Evolutionary conservation across 495 filamentous ascomycete genomes (phyloP), one percentile per base, ranked within the genome.

Genomic region (Penicillium canariense): DNA sequence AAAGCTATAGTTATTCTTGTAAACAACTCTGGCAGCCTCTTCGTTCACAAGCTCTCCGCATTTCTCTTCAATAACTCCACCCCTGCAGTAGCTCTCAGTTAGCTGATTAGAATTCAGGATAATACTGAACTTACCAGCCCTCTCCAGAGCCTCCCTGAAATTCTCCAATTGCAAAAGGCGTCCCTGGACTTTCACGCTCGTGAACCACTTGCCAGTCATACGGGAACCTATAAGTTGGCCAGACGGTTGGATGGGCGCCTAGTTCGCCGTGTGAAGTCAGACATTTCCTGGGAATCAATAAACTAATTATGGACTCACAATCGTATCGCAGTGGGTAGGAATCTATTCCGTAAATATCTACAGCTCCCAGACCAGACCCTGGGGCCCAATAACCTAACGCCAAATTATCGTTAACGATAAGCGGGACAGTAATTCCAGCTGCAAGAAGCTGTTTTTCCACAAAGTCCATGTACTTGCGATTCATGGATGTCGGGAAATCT

Each of bases 321-420:
- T 83, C 71, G 50, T 77, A 80, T 22, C 81, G 77, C 57, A 87
- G 58, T 2, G 87, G 87, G 59, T 89, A 89, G 0, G 66, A 66
- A 65, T 89, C 86, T 54, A 86, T 79, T 5, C 86, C 84, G 55
- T 91, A 90, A 20, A 91, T 87, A 62, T 90, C 85, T 5, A 85
- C 81, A 38, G 79, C 76, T 2, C 83, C 84, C 7, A 70, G 61
- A 0, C 80, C 78, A 0, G 79, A 80, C 0, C 81, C 84, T 4
- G 86, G 84, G 17, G 79, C 79, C 54, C 82, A 82, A 49, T 83
- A 68, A 0, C 86, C 87, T 5, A 63, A 35, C 0, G 70, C 62
- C 30, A 52, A 47, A 6, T 80, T 82, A 66, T 90, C 87, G 55
- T 91, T 91, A 56, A 70, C 84, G 45, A 89, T 86, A 53, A 87